Evolutionary conservation across 1,284 basidiomycete species (phyloP).

Genomic region (Leccinum pallidistipes): DNA sequence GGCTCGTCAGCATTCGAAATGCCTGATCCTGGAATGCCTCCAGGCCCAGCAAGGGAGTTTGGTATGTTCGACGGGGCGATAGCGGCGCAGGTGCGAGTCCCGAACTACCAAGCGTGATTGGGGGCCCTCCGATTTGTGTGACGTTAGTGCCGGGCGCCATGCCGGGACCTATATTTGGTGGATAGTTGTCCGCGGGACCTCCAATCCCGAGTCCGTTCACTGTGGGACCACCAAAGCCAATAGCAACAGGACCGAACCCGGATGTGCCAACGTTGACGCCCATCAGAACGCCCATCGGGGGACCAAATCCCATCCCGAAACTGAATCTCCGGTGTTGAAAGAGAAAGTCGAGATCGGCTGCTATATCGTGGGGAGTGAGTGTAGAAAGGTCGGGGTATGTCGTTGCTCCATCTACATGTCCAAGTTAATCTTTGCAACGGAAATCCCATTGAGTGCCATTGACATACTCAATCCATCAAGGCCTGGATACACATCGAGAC

Average conservation of each 20-base stretch:
- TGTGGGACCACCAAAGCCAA: constrained; percentile 22
- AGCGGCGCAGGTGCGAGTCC: constrained; percentile 9
- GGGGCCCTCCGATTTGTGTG: constrained; percentile 13
- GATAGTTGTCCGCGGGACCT: constrained; percentile 21
- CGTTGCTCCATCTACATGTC: constrained; percentile 20
- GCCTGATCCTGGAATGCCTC: constrained; percentile 10
- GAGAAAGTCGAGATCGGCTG: constrained; percentile 56
- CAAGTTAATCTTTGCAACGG: constrained; percentile 14
- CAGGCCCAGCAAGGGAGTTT: constrained; percentile 14
- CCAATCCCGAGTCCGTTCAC: constrained; percentile 26
- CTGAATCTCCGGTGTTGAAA: constrained; percentile 42
- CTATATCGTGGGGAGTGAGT: constrained; percentile 51
- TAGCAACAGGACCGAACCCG: constrained; percentile 20
- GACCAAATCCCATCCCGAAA: constrained; percentile 33
- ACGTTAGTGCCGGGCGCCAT: constrained; percentile 11
- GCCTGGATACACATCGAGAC: constrained; percentile 21
- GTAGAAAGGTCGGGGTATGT: constrained; percentile 57
- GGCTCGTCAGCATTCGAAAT: constrained; percentile 18
- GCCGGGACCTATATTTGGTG: constrained; percentile 14
- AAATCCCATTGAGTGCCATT: constrained; percentile 5
- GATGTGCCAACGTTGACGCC: constrained; percentile 22
- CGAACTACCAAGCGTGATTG: constrained; percentile 11
- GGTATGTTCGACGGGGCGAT: constrained; percentile 7
- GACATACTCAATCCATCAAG: constrained; percentile 25
- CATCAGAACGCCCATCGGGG: constrained; percentile 28